These are phyloP conservation scores for Tolypocladium tropicale DNA, from an alignment of 2,329 filamentous ascomycete genomes.

Conservation along the genomic window DNA sequence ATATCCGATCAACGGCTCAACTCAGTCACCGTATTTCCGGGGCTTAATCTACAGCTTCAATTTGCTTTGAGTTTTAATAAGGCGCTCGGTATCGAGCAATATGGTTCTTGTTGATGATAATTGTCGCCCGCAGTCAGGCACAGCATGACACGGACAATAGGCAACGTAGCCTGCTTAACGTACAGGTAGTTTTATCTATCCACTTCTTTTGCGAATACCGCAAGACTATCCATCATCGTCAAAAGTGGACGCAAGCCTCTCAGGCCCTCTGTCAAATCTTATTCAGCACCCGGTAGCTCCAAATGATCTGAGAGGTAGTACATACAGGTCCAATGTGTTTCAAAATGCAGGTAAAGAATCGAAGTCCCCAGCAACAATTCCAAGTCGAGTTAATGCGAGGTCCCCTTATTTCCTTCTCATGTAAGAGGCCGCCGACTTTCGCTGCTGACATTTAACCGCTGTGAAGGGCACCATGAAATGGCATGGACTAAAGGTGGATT, in stretches of 20 bases:
- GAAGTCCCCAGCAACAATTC: not conserved
- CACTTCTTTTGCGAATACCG: not conserved
- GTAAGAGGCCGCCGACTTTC: no score
- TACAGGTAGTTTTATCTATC: not conserved
- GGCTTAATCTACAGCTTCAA: not conserved
- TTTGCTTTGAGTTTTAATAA: no score
- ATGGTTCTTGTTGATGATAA: no score
- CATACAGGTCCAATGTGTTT: not conserved
- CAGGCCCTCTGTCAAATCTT: not conserved
- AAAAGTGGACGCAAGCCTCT: not conserved
- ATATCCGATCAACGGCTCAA: no score
- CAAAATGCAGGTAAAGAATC: not conserved
- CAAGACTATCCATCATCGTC: not conserved
- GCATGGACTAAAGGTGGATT: constrained; percentile 5
- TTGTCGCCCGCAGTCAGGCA: no score
- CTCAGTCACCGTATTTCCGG: no score
- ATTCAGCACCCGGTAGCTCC: no score
- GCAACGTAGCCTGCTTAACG: no score
- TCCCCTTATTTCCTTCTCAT: not conserved
- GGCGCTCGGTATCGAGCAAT: no score
- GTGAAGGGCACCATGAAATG: not conserved
- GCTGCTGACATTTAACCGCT: not conserved
- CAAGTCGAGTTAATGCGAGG: not conserved
- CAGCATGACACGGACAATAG: not conserved
- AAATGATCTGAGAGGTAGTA: not conserved